phyloP scores from a whole-genome alignment of 2,329 filamentous ascomycete genomes.

The Bipolaris sorokiniana region DNA sequence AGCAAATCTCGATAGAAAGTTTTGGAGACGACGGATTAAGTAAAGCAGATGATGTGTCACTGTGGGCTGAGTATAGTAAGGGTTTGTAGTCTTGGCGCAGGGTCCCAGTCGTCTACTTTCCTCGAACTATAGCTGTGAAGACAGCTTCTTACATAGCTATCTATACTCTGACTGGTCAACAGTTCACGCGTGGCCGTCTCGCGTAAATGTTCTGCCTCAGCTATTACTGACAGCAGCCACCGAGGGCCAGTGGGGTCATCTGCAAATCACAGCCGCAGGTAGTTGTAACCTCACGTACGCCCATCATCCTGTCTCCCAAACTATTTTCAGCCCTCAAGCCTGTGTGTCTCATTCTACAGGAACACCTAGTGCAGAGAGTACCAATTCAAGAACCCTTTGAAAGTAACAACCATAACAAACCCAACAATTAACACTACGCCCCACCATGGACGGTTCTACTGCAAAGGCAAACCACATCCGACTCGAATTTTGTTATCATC shows the following conservation, averaged over 20 bases:
- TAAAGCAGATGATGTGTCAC: neutral
- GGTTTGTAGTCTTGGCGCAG: conserved; percentile 7
- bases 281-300: conserved; percentile 6
- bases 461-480: neutral
- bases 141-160: conserved; percentile 1
- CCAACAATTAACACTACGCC: no score
- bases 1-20: neutral
- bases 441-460: no score
- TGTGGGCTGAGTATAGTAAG: neutral
- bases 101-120: neutral
- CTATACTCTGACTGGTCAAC: neutral
- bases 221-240: conserved; percentile 4
- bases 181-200: neutral
- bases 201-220: neutral
- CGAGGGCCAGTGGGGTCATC: neutral
- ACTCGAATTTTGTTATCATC: neutral
- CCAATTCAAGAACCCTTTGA: neutral
- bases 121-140: neutral
- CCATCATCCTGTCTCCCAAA: conserved; percentile 5
- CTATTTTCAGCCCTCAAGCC: neutral
- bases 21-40: neutral
- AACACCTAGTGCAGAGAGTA: neutral
- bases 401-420: no score
- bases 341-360: neutral
- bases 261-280: conserved; percentile 10